Evolutionary conservation across 306 rosid genomes (phyloP), one percentile per base, ranked within the genome.

Genomic region (Hippophae gyantsensis): DNA sequence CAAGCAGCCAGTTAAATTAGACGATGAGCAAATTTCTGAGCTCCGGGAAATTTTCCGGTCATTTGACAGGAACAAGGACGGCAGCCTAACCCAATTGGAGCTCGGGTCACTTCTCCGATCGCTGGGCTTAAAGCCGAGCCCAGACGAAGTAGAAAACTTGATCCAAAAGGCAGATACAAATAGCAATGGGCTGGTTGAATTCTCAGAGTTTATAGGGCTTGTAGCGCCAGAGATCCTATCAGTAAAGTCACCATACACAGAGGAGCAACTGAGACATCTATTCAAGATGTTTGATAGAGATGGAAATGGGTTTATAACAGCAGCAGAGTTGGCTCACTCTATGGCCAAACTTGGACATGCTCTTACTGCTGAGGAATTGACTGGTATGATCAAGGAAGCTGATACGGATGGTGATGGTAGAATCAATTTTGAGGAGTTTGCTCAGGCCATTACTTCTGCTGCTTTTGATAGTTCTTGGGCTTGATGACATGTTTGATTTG

Each of bases 281-380:
- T 85, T 85, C 61, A 45, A 65, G 7, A 42, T 85, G 80, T 85
- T 85, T 32, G 93, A 85, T 7, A 63, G 79, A 26, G 86, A 82
- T 9, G 86, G 86, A 13, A 77, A 85, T 9, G 93, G 86, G 7
- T 77, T 61, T 62, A 82, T 85, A 59, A 85, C 86, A 0, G 88
- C 88, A 0, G 88, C 93, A 1, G 93, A 85, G 69, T 50, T 85
- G 63, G 86, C 84, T 0, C 93, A 79, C 61, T 85, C 93, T 3
- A 85, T 85, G 93, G 93, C 86, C 1, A 77, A 64, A 56, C 72
- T 85, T 1, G 93, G 86, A 6, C 93, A 85, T 13, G 78, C 84
- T 0, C 76, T 82, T 42, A 85, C 93, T 27, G 77, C 74, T 7
- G 82, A 82, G 55, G 93, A 85, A 68, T 58, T 82, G 49, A 68